phyloP scores from a whole-genome alignment of 148 eudicot species.

The Camellia sinensis region DNA sequence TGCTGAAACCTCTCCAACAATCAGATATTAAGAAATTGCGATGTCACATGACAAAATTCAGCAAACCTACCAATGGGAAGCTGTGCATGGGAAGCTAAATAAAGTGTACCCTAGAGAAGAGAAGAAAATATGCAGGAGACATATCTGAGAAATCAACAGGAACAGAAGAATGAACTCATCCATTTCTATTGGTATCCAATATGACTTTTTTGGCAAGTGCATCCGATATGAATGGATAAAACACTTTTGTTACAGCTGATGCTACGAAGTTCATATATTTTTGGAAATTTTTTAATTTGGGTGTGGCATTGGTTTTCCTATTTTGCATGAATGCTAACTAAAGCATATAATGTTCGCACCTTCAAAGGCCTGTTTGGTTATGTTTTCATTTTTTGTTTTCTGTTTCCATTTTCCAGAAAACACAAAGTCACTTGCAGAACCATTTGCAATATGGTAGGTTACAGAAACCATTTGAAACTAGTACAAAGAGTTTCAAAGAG shows the following conservation, averaged over 20 bases:
- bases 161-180: background rate
- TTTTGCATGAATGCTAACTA: too few species aligned
- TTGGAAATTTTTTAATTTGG: background rate
- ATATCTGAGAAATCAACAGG: background rate
- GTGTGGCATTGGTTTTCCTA: too few species aligned
- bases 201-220: too few species aligned
- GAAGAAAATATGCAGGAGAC: background rate
- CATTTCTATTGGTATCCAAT: background rate
- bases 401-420: background rate
- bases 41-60: conserved; percentile 24
- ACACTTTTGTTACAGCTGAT: background rate
- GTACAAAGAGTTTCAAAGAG: background rate
- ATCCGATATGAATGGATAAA: background rate
- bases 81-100: conserved; percentile 7
- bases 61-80: conserved; percentile 14
- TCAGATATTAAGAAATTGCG: conserved; percentile 29
- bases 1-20: conserved; percentile 32
- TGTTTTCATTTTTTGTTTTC: too few species aligned
- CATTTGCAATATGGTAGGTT: background rate
- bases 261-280: too few species aligned
- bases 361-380: too few species aligned
- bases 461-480: background rate
- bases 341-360: too few species aligned
- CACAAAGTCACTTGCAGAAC: background rate
- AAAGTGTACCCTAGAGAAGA: background rate